phyloP scores from a whole-genome alignment of 257 asterid genomes.

The Solanum peruvianum region DNA sequence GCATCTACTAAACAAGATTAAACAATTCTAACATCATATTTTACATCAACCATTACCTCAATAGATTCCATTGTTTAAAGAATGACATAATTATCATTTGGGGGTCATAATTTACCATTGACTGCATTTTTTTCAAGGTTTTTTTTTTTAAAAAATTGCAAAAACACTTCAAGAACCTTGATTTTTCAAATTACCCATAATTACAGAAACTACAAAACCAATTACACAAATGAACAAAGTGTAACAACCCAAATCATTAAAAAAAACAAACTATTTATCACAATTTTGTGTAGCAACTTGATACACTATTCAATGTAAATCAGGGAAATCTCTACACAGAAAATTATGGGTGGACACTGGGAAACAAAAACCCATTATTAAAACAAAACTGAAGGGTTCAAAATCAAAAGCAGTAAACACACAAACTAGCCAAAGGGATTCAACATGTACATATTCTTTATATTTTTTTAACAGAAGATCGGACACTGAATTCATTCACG shows the following conservation, averaged over 20 bases:
- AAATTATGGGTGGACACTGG: not conserved
- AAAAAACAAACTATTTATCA: not conserved
- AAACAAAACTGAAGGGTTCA: not conserved
- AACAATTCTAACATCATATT: not conserved
- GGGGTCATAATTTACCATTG: not conserved
- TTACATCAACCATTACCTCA: not conserved
- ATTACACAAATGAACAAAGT: not conserved
- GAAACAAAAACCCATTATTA: not conserved
- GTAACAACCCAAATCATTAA: not conserved
- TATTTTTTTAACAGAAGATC: not conserved
- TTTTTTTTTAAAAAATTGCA: not conserved
- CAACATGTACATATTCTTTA: not conserved
- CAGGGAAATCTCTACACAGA: not conserved
- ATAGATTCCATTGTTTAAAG: not conserved
- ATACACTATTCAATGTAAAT: not conserved
- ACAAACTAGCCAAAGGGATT: rapidly evolving
- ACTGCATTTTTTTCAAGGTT: not conserved
- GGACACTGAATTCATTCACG: not conserved
- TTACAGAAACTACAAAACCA: not conserved
- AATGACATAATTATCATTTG: not conserved
- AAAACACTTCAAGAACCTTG: not conserved
- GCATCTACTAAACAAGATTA: not conserved
- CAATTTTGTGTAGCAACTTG: not conserved
- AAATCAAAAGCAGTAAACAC: not conserved
- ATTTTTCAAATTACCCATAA: not conserved